These are phyloP conservation scores for Pezicula neosporulosa DNA, from an alignment of 2,329 filamentous ascomycete species.

Conservation along the genomic window DNA sequence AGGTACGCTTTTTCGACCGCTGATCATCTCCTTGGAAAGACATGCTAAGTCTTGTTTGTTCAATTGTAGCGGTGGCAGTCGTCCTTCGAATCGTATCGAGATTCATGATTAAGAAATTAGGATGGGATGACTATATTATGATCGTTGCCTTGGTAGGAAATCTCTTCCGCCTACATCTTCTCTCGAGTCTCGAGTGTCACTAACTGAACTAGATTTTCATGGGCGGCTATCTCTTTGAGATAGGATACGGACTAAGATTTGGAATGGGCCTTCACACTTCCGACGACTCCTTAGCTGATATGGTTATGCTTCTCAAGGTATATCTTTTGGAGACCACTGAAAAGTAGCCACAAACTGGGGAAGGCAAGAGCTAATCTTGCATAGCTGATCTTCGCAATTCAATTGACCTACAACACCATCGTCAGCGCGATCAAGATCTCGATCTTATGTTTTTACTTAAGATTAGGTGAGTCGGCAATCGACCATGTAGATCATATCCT, in stretches of 20 bases:
- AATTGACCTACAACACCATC: slow-evolving; percentile 28
- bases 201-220: slow-evolving; percentile 4
- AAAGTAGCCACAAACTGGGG: not conserved
- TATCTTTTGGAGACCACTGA: no score
- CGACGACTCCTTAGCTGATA: slow-evolving; percentile 4
- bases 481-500: not conserved
- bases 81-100: slow-evolving; percentile 7
- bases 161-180: not conserved
- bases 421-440: slow-evolving; percentile 29
- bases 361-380: not conserved
- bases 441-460: slow-evolving; percentile 30
- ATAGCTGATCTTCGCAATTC: slow-evolving; percentile 24
- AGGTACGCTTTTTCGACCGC: slow-evolving; percentile 2
- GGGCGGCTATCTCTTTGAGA: slow-evolving; percentile 11
- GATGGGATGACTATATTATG: slow-evolving; percentile 11
- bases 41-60: not conserved
- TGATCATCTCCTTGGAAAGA: not conserved
- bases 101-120: slow-evolving; percentile 7
- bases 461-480: slow-evolving; percentile 23
- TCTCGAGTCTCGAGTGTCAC: not conserved
- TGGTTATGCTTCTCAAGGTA: slow-evolving; percentile 6
- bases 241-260: slow-evolving; percentile 8
- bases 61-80: slow-evolving; percentile 6
- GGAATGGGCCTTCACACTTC: slow-evolving; percentile 9
- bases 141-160: slow-evolving; percentile 7